Base-by-base conservation (phyloP, 2,329 filamentous ascomycete genomes). In the Sclerotinia spermophila region DNA sequence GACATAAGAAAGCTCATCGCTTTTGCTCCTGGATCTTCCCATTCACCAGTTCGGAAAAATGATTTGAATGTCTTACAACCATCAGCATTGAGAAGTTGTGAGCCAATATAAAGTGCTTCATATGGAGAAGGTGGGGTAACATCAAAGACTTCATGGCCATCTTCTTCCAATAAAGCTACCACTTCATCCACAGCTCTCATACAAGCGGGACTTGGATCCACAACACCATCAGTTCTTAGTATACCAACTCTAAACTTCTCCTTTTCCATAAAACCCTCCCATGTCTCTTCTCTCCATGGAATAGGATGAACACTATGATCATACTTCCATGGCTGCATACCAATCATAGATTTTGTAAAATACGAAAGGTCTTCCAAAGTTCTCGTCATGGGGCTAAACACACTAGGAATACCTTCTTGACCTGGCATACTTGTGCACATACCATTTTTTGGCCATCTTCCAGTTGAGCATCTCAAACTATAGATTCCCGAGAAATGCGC, bases 401-500 rank as follows among this genome's bases (percentile, higher is more conserved):
- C 93, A 73, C 91, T 92, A 0, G 93, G 89, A 44, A 97, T 89
- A 0, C 94, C 94, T 79, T 97, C 95, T 79, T 97, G 94, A 0
- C 95, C 95, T 0, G 92, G 89, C 93, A 97, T 97, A 76, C 91
- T 94, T 0, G 94, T 97, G 72, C 87, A 87, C 79, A 93, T 89
- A 15, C 93, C 93, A 56, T 88, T 86, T 80, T 96, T 97, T 1
- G 93, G 93, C 93, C 94, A 97, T 64, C 94, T 86, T 2, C 95
- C 94, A 1, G 92, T 96, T 4, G 92, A 94, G 81, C 94, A 97
- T 48, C 92, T 89, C 35, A 97, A 82, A 27, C 91, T 91, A 81
- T 97, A 97, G 79, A 95, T 93, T 13, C 94, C 94, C 2, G 92
- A 92, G 83, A 94, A 97, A 76, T 97, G 93, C 7, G 94, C 95